phyloP scores from a whole-genome alignment of 2,329 filamentous ascomycete species.

The Canariomyces notabilis region DNA sequence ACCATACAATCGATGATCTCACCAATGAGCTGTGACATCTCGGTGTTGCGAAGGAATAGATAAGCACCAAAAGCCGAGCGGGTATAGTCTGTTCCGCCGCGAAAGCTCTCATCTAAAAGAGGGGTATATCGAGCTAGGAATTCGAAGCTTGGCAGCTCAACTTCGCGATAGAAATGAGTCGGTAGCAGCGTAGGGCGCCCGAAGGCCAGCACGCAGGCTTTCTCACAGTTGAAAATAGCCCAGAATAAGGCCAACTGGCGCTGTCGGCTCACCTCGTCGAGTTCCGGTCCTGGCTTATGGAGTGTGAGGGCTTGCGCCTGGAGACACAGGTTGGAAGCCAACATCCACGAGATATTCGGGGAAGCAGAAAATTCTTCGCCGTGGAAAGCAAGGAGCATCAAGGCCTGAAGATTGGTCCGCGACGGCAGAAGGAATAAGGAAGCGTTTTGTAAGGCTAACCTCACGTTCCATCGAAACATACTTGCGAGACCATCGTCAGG shows the following conservation, averaged over 20 bases:
- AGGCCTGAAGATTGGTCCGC: conserved; percentile 6
- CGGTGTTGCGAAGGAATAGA: conserved; percentile 2
- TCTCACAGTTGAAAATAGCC: conserved; percentile 10
- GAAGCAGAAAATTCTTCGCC: conserved; percentile 12
- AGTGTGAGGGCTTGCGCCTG: conserved; percentile 8
- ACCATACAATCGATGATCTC: conserved; percentile 1
- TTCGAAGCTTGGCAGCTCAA: conserved; percentile 3
- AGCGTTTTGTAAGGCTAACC: conserved; percentile 5
- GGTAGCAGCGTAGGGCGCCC: conserved; percentile 4
- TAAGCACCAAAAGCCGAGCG: conserved; percentile 5
- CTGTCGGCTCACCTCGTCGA: conserved; percentile 2
- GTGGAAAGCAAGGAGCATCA: conserved; percentile 4
- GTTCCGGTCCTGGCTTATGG: neutral
- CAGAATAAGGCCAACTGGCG: conserved; percentile 9
- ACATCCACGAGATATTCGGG: conserved; percentile 13
- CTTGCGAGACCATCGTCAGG: neutral
- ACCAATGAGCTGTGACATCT: conserved; percentile 6
- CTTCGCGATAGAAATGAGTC: neutral
- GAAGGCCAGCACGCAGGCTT: conserved; percentile 9
- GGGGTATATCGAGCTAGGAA: neutral
- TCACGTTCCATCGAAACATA: conserved; percentile 5
- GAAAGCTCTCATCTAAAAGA: neutral
- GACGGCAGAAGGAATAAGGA: conserved; percentile 3
- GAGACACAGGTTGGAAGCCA: conserved; percentile 3
- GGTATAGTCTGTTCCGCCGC: neutral